These are phyloP conservation scores for Saccharomyces eubayanus DNA, from an alignment of 805 yeast species.

Conservation along the genomic window DNA sequence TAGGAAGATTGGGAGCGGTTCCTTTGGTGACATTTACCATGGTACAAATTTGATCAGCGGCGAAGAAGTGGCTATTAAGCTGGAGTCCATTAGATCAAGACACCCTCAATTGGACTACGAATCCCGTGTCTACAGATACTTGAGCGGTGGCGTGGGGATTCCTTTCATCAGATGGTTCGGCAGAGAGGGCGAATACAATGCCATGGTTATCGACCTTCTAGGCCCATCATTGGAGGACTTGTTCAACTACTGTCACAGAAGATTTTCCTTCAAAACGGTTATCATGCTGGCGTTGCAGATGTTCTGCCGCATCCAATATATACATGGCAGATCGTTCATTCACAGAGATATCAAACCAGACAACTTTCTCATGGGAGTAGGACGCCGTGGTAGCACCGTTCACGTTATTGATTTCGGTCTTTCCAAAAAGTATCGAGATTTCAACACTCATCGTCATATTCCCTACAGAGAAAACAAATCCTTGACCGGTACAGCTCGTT, in stretches of 20 bases:
- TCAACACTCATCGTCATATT: conserved; percentile 88
- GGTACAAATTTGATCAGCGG: conserved; percentile 93
- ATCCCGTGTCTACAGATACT: conserved; percentile 89
- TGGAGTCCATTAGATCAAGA: conserved; percentile 83
- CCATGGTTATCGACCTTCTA: conserved; percentile 91
- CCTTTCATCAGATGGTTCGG: conserved; percentile 98
- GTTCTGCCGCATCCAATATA: conserved; percentile 87
- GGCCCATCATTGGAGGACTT: conserved; percentile 95
- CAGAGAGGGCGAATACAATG: conserved; percentile 92
- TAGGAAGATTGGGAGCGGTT: conserved; percentile 93
- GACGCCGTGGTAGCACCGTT: conserved; percentile 91
- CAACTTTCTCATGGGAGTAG: conserved; percentile 80
- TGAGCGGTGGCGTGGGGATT: conserved; percentile 95
- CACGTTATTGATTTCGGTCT: conserved; percentile 91
- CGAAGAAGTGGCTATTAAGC: conserved; percentile 95
- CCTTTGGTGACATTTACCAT: conserved; percentile 93
- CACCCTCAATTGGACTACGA: conserved; percentile 98
- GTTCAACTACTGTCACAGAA: conserved; percentile 92
- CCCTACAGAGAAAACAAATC: conserved; percentile 96
- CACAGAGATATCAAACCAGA: conserved; percentile 84
- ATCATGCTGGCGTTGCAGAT: conserved; percentile 89
- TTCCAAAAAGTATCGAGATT: conserved; percentile 91
- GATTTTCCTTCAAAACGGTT: conserved; percentile 89
- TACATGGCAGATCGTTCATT: conserved; percentile 90
- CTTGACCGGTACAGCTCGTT: conserved; percentile 97